These are phyloP conservation scores for Dissophora globulifera DNA, from an alignment of 192 early-diverging fungal species.

Conservation along the genomic window DNA sequence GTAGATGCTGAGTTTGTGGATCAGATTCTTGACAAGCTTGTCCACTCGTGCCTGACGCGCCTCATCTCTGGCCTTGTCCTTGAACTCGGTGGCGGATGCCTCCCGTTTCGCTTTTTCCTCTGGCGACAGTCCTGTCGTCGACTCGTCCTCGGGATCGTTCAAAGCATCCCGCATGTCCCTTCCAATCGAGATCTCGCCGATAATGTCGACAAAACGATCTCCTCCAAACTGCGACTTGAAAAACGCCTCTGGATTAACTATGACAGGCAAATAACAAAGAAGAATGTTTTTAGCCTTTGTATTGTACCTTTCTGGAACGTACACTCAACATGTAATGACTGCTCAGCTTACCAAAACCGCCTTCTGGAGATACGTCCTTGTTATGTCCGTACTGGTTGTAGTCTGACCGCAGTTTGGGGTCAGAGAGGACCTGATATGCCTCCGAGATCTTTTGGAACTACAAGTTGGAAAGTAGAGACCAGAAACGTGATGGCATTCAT, in stretches of 20 bases:
- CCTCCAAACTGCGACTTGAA: conserved; percentile 98
- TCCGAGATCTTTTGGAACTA: conserved; percentile 96
- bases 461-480: background rate
- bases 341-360: conserved; percentile 72
- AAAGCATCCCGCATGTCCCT: conserved; percentile 89
- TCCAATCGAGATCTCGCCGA: conserved; percentile 98
- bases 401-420: conserved; percentile 84
- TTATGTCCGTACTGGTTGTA: conserved; percentile 83
- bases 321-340: too few species aligned
- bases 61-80: conserved; percentile 70
- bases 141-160: conserved; percentile 70
- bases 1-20: conserved; percentile 82
- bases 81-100: conserved; percentile 59
- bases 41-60: conserved; percentile 71
- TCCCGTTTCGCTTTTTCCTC: conserved; percentile 72
- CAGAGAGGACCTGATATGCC: conserved; percentile 96
- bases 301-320: background rate
- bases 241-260: conserved; percentile 93
- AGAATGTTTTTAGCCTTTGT: background rate
- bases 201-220: conserved; percentile 96
- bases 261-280: background rate
- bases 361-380: conserved; percentile 68
- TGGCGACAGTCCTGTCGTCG: conserved; percentile 35
- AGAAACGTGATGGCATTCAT: too few species aligned
- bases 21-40: conserved; percentile 77